phyloP scores from a whole-genome alignment of 2,329 filamentous ascomycete species.

The Dactylellina leptospora region DNA sequence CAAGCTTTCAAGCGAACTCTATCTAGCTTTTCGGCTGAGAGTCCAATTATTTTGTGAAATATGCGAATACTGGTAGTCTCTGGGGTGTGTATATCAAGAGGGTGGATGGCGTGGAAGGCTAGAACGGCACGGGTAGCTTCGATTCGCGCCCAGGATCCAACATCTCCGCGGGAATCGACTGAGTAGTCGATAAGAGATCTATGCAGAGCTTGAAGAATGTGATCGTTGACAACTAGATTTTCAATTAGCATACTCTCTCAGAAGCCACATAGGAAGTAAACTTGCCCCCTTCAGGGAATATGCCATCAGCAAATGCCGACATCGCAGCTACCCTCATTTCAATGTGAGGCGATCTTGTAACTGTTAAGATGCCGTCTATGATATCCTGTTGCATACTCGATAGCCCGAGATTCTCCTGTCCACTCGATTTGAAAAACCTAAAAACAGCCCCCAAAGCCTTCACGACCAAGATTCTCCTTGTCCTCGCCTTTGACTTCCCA shows the following conservation, averaged over 20 bases:
- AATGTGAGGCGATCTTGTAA: conserved; percentile 49
- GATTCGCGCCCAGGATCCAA: conserved; percentile 84
- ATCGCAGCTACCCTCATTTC: conserved; percentile 57
- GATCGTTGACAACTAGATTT: conserved; percentile 26
- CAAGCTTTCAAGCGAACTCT: conserved; percentile 78
- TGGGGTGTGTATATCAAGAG: conserved; percentile 30
- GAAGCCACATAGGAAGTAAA: background rate
- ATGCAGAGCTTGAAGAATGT: conserved; percentile 35
- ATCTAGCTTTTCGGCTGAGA: conserved; percentile 89
- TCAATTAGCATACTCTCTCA: conserved; percentile 1
- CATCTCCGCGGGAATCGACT: conserved; percentile 84
- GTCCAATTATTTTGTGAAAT: conserved; percentile 64
- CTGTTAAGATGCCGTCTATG: conserved; percentile 53
- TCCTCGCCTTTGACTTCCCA: conserved; percentile 48
- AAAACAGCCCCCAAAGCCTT: conserved; percentile 55
- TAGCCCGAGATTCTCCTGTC: conserved; percentile 25
- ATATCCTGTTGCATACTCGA: conserved; percentile 47
- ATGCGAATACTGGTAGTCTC: conserved; percentile 46
- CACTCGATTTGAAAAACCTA: conserved; percentile 44
- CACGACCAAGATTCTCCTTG: conserved; percentile 50
- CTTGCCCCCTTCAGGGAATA: conserved; percentile 46
- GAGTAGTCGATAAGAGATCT: conserved; percentile 84
- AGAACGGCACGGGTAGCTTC: conserved; percentile 77
- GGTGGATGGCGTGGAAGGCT: conserved; percentile 34
- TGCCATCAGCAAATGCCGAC: conserved; percentile 53